These are phyloP conservation scores for Auricularia heimuer DNA, from an alignment of 768 basidiomycete genomes.

Conservation along the genomic window DNA sequence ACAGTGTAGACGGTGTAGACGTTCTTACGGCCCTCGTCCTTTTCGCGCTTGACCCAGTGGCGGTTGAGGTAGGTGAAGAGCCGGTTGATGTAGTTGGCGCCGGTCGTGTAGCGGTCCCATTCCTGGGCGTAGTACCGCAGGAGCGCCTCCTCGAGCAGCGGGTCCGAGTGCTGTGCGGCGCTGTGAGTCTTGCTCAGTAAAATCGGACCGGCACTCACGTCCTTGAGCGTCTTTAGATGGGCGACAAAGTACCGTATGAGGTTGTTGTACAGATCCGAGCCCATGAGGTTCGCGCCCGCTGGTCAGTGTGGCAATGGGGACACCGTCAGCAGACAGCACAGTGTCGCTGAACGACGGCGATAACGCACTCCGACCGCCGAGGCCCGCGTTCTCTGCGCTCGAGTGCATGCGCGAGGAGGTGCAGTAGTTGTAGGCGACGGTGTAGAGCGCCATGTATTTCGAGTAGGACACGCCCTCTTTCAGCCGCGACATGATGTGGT, in stretches of 20 bases:
- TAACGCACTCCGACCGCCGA: slow-evolving; percentile 16
- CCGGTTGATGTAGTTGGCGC: slow-evolving; percentile 94
- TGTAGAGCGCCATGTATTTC: slow-evolving; percentile 82
- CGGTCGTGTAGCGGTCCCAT: slow-evolving; percentile 95
- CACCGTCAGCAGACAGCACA: slow-evolving; percentile 11
- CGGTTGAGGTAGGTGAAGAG: slow-evolving; percentile 97
- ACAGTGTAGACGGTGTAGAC: slow-evolving; percentile 97
- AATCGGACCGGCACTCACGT: slow-evolving; percentile 34
- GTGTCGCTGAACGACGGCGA: too few species aligned
- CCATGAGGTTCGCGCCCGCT: slow-evolving; percentile 94
- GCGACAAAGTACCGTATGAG: slow-evolving; percentile 82
- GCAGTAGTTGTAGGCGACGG: slow-evolving; percentile 97
- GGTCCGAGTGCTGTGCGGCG: slow-evolving; percentile 54
- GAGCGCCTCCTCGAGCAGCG: slow-evolving; percentile 76
- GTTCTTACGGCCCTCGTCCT: slow-evolving; percentile 91
- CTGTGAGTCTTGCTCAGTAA: not conserved
- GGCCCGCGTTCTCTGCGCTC: slow-evolving; percentile 25
- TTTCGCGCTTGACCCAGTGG: slow-evolving; percentile 97
- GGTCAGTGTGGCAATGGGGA: slow-evolving; percentile 6
- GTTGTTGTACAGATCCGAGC: slow-evolving; percentile 93
- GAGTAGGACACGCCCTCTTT: slow-evolving; percentile 84
- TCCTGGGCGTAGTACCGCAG: slow-evolving; percentile 85
- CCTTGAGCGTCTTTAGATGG: slow-evolving; percentile 60
- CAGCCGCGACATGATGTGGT: slow-evolving; percentile 87
- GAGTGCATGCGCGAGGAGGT: slow-evolving; percentile 53